Evolutionary conservation across 805 yeast genomes (phyloP).

Genomic region (Teunomyces funiuensis): DNA sequence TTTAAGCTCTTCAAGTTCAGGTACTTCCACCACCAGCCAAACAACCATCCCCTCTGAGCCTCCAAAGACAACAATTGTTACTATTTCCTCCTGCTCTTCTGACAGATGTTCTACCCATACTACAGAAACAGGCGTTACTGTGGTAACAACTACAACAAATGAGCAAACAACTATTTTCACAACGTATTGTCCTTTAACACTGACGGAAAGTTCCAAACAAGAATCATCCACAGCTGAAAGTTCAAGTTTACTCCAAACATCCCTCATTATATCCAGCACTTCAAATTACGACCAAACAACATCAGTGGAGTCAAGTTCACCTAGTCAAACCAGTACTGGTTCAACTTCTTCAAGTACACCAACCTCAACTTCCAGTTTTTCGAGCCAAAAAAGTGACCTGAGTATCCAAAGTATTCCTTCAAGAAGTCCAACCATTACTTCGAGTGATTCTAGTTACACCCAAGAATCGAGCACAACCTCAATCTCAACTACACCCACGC

Average conservation of each 20-base stretch:
- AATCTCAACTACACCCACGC: too few species aligned
- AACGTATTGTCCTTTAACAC: conserved; percentile 18
- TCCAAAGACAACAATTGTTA: conserved; percentile 5
- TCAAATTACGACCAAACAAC: too few species aligned
- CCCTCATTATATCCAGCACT: too few species aligned
- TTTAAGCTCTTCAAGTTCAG: neutral
- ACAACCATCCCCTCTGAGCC: neutral
- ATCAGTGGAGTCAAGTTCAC: too few species aligned
- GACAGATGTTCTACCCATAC: conserved; percentile 4
- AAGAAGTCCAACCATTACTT: too few species aligned
- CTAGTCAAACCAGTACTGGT: too few species aligned
- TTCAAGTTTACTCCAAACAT: neutral
- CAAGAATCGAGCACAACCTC: too few species aligned
- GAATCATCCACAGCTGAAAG: neutral
- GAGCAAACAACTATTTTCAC: conserved; percentile 13
- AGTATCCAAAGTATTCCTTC: too few species aligned
- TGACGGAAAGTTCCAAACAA: neutral
- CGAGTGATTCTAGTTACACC: too few species aligned
- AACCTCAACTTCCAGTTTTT: too few species aligned
- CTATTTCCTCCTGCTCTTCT: conserved; percentile 9
- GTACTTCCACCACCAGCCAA: neutral
- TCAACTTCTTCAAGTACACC: too few species aligned
- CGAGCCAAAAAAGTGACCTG: too few species aligned
- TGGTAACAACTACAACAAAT: conserved; percentile 11
- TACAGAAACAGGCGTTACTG: conserved; percentile 9